Evolutionary conservation across 805 yeast species (phyloP), one percentile per base, ranked within the genome.

Genomic region (Kazachstania africana): DNA sequence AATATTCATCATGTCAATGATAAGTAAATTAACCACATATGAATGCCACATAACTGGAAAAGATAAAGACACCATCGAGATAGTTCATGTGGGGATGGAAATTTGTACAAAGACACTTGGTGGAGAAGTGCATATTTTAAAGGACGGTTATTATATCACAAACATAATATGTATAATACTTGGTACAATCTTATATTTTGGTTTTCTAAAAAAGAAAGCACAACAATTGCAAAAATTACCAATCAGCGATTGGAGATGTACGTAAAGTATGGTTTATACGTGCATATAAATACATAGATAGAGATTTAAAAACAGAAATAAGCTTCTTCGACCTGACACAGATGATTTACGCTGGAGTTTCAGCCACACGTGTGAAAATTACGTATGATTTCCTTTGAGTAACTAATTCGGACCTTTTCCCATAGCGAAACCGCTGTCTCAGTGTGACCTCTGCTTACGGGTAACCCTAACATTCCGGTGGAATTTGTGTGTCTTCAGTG

Each of bases 101-200:
- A 31, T 21, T 12, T 34, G 52, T 19, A 38, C 44, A 20, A 39
- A 34, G 19, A 37, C 33, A 6, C 18, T 35, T 29, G 75, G 73
- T 5, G 95, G 95, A 1, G 34, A 36, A 3, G 73, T 84, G 36
- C 36, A 47, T 0, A 56, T 70, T 3, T 33, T 68, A 1, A 63
- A 68, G 33, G 97, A 91, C 55, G 98, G 98, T 0, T 88, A 87
- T 57, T 84, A 76, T 56, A 65, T 68, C 31, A 78, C 93, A 24
- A 88, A 85, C 50, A 32, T 71, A 6, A 36, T 83, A 9, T 88
- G 96, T 55, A 70, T 87, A 3, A 32, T 53, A 0, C 33, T 80
- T 20, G 97, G 96, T 2, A 34, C 78, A 3, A 8, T 65, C 1
- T 57, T 85, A 15, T 82, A 78, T 53, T 65, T 72, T 34, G 61